These are phyloP conservation scores for Aspergillus nomiae DNA, from an alignment of 2,329 filamentous ascomycete genomes.

Conservation along the genomic window DNA sequence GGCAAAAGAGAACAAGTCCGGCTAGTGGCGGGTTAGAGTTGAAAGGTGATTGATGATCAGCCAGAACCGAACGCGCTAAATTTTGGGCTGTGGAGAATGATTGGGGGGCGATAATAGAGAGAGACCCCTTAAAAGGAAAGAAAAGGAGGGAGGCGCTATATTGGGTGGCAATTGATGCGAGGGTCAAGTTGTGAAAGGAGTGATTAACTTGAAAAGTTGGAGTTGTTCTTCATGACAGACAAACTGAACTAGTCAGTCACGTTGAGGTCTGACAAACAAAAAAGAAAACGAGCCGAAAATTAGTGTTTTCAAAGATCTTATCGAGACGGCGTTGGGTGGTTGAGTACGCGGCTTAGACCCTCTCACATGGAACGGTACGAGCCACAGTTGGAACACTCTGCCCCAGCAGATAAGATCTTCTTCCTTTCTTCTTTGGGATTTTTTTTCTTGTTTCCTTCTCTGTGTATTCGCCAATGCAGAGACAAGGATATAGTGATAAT, in stretches of 20 bases:
- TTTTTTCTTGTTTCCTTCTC: background rate
- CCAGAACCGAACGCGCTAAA: conserved; percentile 18
- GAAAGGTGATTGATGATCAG: conserved; percentile 18
- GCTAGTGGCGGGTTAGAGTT: conserved; percentile 16
- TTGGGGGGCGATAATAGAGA: conserved; percentile 5
- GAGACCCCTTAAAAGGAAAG: background rate
- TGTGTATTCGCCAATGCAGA: background rate
- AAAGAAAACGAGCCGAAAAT: background rate
- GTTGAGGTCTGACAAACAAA: background rate
- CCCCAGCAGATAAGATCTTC: background rate
- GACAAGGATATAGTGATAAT: background rate
- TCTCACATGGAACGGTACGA: conserved; percentile 6
- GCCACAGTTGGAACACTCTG: background rate
- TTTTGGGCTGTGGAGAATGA: conserved; percentile 18
- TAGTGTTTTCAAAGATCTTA: background rate
- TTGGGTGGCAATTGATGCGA: background rate
- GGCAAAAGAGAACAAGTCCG: conserved; percentile 2
- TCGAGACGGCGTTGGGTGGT: conserved; percentile 6
- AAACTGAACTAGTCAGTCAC: background rate
- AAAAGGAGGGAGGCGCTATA: background rate
- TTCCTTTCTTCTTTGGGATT: too few relatives aligned
- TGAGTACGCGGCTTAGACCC: conserved; percentile 2
- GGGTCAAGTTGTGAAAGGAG: background rate
- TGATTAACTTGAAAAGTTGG: background rate
- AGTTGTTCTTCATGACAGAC: background rate